Conservation (phyloP, 2,329 filamentous ascomycete genomes). For the Beauveria varroae region DNA sequence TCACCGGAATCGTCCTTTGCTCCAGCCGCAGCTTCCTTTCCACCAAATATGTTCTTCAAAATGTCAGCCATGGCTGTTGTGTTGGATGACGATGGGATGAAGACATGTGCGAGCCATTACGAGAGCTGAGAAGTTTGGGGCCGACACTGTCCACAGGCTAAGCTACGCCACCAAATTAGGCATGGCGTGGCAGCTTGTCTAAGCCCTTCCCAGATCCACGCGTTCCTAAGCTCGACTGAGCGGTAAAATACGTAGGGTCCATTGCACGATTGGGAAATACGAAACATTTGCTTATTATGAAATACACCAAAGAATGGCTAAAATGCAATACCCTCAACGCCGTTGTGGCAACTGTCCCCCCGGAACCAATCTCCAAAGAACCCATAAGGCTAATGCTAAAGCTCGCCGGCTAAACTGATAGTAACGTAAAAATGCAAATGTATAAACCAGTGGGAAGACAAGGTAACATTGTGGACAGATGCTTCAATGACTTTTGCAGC, state of each 20-base stretch:
- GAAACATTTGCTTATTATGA: background rate
- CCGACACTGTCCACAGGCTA: background rate
- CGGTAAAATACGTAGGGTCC: background rate
- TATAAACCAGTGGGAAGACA: too few relatives aligned
- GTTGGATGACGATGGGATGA: conserved; percentile 15
- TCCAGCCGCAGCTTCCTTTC: conserved; percentile 44
- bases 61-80: conserved; percentile 46
- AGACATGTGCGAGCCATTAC: conserved; percentile 12
- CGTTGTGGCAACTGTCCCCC: background rate
- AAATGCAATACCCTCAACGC: background rate
- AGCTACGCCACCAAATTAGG: background rate
- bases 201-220: background rate
- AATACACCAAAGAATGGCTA: background rate
- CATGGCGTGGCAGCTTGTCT: conserved; percentile 3
- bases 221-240: background rate
- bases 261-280: background rate
- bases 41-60: conserved; percentile 63
- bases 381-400: conserved; percentile 3
- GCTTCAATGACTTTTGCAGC: too few relatives aligned
- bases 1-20: conserved; percentile 57
- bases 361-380: background rate
- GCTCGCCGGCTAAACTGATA: background rate
- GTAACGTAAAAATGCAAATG: background rate
- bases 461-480: background rate
- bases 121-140: conserved; percentile 5